Conservation (phyloP, 2,329 filamentous ascomycete species). For the Verticillium albo-atrum region DNA sequence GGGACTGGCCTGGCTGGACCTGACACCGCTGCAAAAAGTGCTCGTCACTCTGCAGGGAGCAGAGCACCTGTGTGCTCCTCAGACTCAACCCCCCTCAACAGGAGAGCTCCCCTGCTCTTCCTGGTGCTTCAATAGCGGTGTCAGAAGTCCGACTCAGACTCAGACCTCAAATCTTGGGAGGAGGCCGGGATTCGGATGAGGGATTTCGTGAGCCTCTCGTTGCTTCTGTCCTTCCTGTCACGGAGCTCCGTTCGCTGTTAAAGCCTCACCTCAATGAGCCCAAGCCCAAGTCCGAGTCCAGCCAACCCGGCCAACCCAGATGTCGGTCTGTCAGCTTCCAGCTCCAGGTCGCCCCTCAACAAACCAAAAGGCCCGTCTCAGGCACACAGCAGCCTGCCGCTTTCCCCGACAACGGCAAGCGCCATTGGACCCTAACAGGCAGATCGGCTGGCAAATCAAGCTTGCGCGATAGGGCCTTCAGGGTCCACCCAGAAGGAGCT, state of each 20-base stretch:
- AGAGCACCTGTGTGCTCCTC: neutral
- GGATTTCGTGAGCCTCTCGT: neutral
- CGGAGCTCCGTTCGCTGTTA: neutral
- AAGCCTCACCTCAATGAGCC: neutral
- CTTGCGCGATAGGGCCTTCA: neutral
- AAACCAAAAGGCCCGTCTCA: neutral
- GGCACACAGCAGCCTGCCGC: neutral
- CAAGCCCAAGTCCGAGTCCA: neutral
- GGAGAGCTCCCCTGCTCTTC: neutral
- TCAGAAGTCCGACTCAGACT: too few relatives aligned
- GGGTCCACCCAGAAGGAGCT: neutral
- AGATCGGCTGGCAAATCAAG: neutral
- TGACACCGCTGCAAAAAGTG: neutral
- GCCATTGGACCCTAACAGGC: neutral
- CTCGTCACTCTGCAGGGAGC: neutral
- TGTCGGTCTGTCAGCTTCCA: neutral
- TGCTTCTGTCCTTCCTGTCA: neutral
- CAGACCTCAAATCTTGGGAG: neutral
- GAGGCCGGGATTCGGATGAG: neutral
- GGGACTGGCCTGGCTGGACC: neutral
- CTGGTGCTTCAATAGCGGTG: neutral
- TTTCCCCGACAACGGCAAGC: neutral
- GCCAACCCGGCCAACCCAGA: neutral
- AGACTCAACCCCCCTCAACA: neutral
- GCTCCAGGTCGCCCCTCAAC: neutral